Base-by-base conservation (phyloP, 805 yeast species). In the Candida dendrica region DNA sequence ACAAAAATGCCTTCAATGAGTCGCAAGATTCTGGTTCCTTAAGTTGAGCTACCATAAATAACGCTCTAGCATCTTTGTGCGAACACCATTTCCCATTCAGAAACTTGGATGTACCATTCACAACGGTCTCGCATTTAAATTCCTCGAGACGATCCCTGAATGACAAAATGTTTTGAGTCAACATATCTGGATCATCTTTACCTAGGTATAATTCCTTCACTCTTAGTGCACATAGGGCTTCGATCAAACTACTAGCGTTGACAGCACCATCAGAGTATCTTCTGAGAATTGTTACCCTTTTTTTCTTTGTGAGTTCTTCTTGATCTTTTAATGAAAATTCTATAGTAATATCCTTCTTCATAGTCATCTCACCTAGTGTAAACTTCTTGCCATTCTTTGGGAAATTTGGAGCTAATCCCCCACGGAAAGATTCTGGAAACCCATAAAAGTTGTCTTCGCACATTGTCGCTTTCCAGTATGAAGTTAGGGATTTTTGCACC, bases 51-150 rank as follows among this genome's bases (percentile, higher is more conserved):
- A 6, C 7, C 10, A n/a, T 24, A 24, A 46, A 36, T 7, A 59
- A 18, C 6, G 36, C 37, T 32, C 49, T 39, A 8, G 62, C 59
- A 43, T 47, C 51, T 20, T 40, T 41, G 3, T 47, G 41, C 3
- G 56, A 50, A 14, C 53, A 46, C 64, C 64, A 59, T 35, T 48
- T 44, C 1, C 64, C 64, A 43, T 48, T 50, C 4, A 59, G 10
- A 10, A 36, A 15, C 31, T 37, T 42, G 10, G 39, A 16, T 15
- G 29, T 40, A 24, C 42, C 27, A 15, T 39, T 35, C 2, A 37
- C 35, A 13, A 55, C 51, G n/a, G 51, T 38, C 32, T 57, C 59
- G 31, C 44, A 46, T 1, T 43, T 37, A n/a, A 42, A 31, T 7
- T 29, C 37, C 26, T 55, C 52, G 6, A 60, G 17, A 15, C 27